Conservation (phyloP, 2,329 filamentous ascomycete genomes). For the Pyrenochaeta sp. region DNA sequence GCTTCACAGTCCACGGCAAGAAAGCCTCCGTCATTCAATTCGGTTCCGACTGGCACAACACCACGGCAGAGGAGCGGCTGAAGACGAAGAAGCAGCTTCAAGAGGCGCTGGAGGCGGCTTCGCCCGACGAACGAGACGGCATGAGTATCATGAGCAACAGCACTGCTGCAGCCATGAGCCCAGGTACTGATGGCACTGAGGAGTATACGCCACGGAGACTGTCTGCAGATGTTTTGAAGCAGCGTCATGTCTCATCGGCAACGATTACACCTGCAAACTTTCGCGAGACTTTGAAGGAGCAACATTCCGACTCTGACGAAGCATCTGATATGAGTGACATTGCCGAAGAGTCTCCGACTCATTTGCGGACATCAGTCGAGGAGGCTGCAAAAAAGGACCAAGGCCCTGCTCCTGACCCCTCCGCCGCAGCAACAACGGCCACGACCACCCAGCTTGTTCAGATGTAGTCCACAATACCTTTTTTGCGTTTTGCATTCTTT, state of each 20-base stretch:
- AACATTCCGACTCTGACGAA: conserved; percentile 31
- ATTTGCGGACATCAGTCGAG: conserved; percentile 15
- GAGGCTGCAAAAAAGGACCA: conserved; percentile 21
- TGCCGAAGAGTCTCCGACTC: conserved; percentile 34
- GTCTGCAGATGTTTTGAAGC: conserved; percentile 40
- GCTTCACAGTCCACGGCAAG: conserved; percentile 96
- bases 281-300: conserved; percentile 32
- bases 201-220: conserved; percentile 29
- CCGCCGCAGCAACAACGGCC: conserved; percentile 14
- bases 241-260: conserved; percentile 46
- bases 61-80: conserved; percentile 49
- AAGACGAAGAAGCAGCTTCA: conserved; percentile 50
- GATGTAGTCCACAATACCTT: conserved; percentile 16
- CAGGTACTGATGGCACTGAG: conserved; percentile 27
- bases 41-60: conserved; percentile 83
- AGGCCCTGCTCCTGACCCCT: conserved; percentile 17
- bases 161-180: conserved; percentile 29
- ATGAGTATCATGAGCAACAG: conserved; percentile 34
- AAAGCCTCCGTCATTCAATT: conserved; percentile 98
- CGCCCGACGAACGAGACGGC: conserved; percentile 37
- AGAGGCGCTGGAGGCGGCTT: conserved; percentile 37
- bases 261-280: conserved; percentile 46
- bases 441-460: conserved; percentile 14
- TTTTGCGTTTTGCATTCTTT: conserved; percentile 17
- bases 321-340: conserved; percentile 46